Percentiles rank a stretch among this genome's conserved stretches.
phyloP scores from a whole-genome alignment of 2,329 filamentous ascomycete genomes.

The Cyphellophora attinorum region DNA sequence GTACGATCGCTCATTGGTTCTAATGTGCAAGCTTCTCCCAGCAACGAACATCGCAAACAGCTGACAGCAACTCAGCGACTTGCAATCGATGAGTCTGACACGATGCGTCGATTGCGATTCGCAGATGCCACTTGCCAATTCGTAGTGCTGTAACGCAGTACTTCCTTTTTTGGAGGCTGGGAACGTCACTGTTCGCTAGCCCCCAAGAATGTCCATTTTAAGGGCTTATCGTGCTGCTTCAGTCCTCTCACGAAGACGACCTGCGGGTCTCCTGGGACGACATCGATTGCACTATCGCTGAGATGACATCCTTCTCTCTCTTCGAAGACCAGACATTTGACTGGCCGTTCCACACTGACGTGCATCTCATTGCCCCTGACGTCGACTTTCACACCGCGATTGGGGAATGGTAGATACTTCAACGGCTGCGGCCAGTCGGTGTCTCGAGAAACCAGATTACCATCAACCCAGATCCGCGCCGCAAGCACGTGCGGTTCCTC shows the following conservation, averaged over 20 bases:
- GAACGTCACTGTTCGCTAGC: conserved; percentile 19
- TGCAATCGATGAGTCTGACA: no score
- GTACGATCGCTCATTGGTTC: no score
- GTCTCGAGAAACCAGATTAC: conserved; percentile 42
- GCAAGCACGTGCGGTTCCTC: conserved; percentile 46
- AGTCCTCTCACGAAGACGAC: conserved; percentile 19
- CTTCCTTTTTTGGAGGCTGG: no score
- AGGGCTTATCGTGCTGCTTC: conserved; percentile 15
- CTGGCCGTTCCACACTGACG: conserved; percentile 41
- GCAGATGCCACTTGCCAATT: no score
- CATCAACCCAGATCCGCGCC: conserved; percentile 44
- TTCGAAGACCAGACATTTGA: conserved; percentile 53
- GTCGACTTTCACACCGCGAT: conserved; percentile 40
- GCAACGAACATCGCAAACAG: no score
- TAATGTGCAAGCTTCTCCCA: no score
- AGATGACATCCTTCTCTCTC: conserved; percentile 45
- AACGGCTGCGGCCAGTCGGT: conserved; percentile 53
- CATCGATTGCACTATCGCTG: conserved; percentile 47
- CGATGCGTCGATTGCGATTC: no score
- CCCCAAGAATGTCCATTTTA: conserved; percentile 19
- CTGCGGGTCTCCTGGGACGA: conserved; percentile 51
- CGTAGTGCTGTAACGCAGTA: no score
- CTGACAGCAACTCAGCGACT: no score
- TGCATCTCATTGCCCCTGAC: conserved; percentile 26
- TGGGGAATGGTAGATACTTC: conserved; percentile 47